Evolutionary conservation across 768 basidiomycete species (phyloP).

Genomic region (Lactarius akahatsu): DNA sequence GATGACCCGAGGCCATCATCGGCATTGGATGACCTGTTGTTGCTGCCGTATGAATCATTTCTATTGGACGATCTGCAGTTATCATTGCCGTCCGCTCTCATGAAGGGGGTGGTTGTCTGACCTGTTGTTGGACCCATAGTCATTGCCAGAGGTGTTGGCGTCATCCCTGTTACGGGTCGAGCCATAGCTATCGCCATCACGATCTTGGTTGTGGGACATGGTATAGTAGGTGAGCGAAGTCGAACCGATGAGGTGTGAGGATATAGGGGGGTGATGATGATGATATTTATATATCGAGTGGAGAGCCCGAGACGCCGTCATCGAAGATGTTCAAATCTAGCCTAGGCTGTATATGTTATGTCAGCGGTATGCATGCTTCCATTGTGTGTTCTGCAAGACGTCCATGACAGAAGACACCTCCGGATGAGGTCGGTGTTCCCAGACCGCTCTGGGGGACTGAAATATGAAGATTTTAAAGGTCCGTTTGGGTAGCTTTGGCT

Average conservation of each 20-base stretch:
- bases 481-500: not conserved
- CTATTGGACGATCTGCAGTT: not conserved
- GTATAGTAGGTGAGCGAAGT: not conserved
- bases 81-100: not conserved
- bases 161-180: slow-evolving; percentile 14
- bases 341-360: not conserved
- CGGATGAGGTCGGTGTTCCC: not conserved
- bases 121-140: slow-evolving; percentile 9
- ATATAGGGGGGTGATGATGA: not conserved
- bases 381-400: not conserved
- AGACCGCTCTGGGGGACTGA: not conserved
- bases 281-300: not conserved
- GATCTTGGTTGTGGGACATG: slow-evolving; percentile 26
- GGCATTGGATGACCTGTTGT: not conserved
- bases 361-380: not conserved
- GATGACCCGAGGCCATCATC: not conserved
- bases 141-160: not conserved
- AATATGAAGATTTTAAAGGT: not conserved
- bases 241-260: not conserved
- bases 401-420: not conserved
- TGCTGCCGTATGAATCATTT: not conserved
- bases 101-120: not conserved
- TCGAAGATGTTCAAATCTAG: not conserved
- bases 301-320: not conserved
- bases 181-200: slow-evolving; percentile 16